Evolutionary conservation across 208 protist species (phyloP).

Genomic region (Leptomonas seymouri): DNA sequence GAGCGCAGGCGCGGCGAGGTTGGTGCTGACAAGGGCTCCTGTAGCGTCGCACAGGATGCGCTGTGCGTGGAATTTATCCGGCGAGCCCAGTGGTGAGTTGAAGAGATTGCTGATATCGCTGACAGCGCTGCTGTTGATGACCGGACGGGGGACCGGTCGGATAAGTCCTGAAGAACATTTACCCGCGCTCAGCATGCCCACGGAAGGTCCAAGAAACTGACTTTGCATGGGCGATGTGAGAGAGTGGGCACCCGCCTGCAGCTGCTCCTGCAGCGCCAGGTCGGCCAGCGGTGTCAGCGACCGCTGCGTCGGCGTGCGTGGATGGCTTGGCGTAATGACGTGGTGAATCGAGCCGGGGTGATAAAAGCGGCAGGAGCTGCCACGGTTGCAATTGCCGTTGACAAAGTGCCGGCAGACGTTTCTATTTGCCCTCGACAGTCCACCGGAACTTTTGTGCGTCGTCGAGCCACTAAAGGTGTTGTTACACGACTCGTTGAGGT

Average conservation of each 20-base stretch:
- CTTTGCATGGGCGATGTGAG: constrained; percentile 19
- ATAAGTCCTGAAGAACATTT: not conserved
- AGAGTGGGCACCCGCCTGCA: constrained; percentile 15
- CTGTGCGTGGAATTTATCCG: constrained; percentile 3
- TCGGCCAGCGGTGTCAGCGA: constrained; percentile 55
- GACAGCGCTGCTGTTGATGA: not conserved
- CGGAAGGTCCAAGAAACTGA: not conserved
- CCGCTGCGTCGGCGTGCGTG: constrained; percentile 33
- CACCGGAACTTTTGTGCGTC: not conserved
- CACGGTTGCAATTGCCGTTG: constrained; percentile 64
- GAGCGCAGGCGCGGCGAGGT: constrained; percentile 3
- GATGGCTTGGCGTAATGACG: constrained; percentile 35
- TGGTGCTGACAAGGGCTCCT: not conserved
- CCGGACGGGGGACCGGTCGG: not conserved
- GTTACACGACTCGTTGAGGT: not conserved
- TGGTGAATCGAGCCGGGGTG: constrained; percentile 50
- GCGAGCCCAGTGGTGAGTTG: constrained; percentile 17
- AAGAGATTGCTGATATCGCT: constrained; percentile 15
- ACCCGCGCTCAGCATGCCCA: not conserved
- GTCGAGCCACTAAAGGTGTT: constrained; percentile 8
- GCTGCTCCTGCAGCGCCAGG: constrained; percentile 26
- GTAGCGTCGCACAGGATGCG: not conserved
- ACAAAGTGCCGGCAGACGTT: constrained; percentile 65
- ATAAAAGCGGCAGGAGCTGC: constrained; percentile 60
- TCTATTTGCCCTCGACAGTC: constrained; percentile 10